Evolutionary conservation across 495 filamentous ascomycete genomes (phyloP).

Genomic region (Copromyces sp.): DNA sequence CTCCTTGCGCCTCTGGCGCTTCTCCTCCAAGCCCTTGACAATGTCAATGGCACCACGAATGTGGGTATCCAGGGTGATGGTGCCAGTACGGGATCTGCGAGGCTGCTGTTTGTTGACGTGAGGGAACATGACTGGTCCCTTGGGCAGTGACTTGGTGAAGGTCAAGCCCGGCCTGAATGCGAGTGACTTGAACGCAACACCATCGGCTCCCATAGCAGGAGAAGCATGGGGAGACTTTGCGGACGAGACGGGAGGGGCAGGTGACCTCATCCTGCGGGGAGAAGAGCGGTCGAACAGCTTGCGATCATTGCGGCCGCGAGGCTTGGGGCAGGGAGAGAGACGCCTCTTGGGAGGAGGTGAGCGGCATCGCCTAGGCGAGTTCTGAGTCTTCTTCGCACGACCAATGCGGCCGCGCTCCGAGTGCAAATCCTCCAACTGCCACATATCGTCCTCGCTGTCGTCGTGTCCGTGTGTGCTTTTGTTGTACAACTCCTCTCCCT

Average conservation of each 20-base stretch:
- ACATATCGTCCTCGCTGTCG: constrained; percentile 47
- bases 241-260: constrained; percentile 35
- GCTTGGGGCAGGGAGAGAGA: constrained; percentile 39
- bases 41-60: constrained; percentile 88
- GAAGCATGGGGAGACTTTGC: constrained; percentile 36
- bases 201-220: constrained; percentile 24
- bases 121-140: constrained; percentile 61
- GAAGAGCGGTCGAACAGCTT: constrained; percentile 55
- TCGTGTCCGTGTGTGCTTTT: constrained; percentile 26
- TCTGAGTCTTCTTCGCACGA: constrained; percentile 26
- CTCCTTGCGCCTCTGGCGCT: constrained; percentile 81
- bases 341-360: constrained; percentile 38
- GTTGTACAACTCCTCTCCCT: constrained; percentile 49
- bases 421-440: constrained; percentile 47
- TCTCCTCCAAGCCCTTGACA: constrained; percentile 89
- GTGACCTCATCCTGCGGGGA: constrained; percentile 60
- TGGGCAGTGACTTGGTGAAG: constrained; percentile 71
- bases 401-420: constrained; percentile 25
- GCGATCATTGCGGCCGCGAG: constrained; percentile 42
- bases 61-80: constrained; percentile 33
- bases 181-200: constrained; percentile 45
- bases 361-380: constrained; percentile 34
- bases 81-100: constrained; percentile 18
- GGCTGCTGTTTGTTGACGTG: constrained; percentile 22
- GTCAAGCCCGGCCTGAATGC: constrained; percentile 52